phyloP scores from a whole-genome alignment of 1,284 basidiomycete species.

The Boletus smithii region DNA sequence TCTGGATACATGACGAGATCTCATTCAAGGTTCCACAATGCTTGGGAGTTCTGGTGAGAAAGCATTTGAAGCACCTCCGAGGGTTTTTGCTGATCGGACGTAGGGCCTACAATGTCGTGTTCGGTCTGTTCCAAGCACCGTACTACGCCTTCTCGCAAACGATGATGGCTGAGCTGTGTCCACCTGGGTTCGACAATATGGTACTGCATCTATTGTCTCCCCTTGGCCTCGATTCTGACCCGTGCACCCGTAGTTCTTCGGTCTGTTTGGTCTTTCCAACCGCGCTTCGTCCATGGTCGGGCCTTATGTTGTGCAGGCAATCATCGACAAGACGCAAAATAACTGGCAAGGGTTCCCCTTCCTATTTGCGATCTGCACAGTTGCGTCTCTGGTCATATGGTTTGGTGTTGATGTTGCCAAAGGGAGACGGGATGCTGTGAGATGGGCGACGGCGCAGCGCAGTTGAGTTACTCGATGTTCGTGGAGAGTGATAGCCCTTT shows the following conservation, averaged over 20 bases:
- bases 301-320: slow-evolving; percentile 75
- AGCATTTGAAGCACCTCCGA: background rate
- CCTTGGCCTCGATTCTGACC: background rate
- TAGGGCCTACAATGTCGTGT: slow-evolving; percentile 30
- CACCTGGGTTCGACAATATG: slow-evolving; percentile 83
- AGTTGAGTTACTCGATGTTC: slow-evolving; percentile 9
- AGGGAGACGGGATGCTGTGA: slow-evolving; percentile 51
- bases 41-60: slow-evolving; percentile 77
- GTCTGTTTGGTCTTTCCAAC: slow-evolving; percentile 79
- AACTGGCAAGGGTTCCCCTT: slow-evolving; percentile 82
- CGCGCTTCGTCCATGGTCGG: slow-evolving; percentile 80
- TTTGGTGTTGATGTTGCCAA: slow-evolving; percentile 17
- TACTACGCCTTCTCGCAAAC: slow-evolving; percentile 85
- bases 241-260: slow-evolving; percentile 56
- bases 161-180: slow-evolving; percentile 83
- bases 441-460: slow-evolving; percentile 49
- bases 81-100: slow-evolving; percentile 1
- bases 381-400: slow-evolving; percentile 48
- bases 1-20: background rate
- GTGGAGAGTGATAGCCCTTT: too few relatives aligned
- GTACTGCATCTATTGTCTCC: slow-evolving; percentile 27
- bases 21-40: slow-evolving; percentile 65
- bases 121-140: slow-evolving; percentile 68
- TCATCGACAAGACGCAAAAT: slow-evolving; percentile 67
- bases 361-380: slow-evolving; percentile 67